Base-by-base conservation (phyloP, 805 yeast genomes). In the Starmerella gropengiesseri region DNA sequence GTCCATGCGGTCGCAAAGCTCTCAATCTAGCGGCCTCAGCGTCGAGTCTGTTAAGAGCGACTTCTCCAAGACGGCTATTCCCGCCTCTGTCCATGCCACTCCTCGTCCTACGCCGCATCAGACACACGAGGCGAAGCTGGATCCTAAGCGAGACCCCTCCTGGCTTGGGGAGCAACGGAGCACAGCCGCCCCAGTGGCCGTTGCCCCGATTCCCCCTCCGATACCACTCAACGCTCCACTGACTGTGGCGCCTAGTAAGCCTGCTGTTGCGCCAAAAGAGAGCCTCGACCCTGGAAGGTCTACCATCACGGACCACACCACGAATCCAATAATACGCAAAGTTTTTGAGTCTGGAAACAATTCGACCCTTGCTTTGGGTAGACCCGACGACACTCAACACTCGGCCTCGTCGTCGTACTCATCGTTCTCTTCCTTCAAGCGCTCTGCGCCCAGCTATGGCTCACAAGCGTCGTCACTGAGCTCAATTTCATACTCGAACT, bases 391-490 rank as follows among this genome's bases (percentile, higher is more conserved):
- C 2, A n/a, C n/a, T n/a, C 43, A 41, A 23, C 45, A 45, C 37
- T 46, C 52, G 7, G 33, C 46, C 3, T 40, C 47, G 17, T 48
- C 52, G 1, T 49, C 52, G 1, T 41, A 38, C 37, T 47, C 52
- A 7, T 49, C 52, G 5, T 35, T 49, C 14, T 40, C 36, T 1
- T 42, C 45, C n/a, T 49, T 51, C 7, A 41, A 37, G 31, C 33
- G 41, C 4, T 49, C 52, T 9, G 25, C 39, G 20, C 28, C 36
- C 20, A 39, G 51, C 12, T 33, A 44, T 35, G 19, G 43, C 29
- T 44, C 51, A 9, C 17, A 45, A 34, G 34, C 43, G 4, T 47
- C 53, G 2, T 36, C 39, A 13, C 25, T 36, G 39, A 36, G 39
- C 25, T 36, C 39, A 6, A 25, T 36, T 18, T 27, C 39, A 7